Evolutionary conservation across 768 basidiomycete genomes (phyloP).

Genomic region (Suillus decipiens): DNA sequence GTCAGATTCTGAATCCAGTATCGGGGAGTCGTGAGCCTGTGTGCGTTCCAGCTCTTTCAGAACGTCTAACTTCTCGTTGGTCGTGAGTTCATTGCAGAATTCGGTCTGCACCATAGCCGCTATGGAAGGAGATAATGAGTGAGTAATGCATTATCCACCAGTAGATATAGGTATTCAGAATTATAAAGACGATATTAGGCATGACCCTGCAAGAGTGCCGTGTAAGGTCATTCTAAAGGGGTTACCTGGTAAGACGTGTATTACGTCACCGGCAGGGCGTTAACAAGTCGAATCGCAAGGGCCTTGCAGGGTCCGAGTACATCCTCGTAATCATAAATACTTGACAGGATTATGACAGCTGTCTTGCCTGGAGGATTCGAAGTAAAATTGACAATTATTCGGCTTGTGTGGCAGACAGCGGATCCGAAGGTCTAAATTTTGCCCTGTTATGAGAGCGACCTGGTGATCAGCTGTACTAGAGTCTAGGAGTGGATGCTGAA

Average conservation of each 20-base stretch:
- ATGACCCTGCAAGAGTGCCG: not conserved
- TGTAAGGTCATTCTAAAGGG: not conserved
- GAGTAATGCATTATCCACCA: not conserved
- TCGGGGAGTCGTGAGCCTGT: not conserved
- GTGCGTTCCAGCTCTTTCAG: constrained; percentile 2
- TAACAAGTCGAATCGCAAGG: not conserved
- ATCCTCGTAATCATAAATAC: not conserved
- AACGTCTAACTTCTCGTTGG: not conserved
- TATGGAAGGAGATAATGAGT: not conserved
- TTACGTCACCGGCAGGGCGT: not conserved
- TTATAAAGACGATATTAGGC: not conserved
- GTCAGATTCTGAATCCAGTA: not conserved
- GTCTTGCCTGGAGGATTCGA: too few relatives aligned
- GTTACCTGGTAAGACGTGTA: not conserved
- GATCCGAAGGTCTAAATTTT: not conserved
- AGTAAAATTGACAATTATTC: too few relatives aligned
- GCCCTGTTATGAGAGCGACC: not conserved
- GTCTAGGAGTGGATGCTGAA: too few relatives aligned
- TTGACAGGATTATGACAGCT: not conserved
- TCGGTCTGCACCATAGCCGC: not conserved
- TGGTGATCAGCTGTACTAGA: not conserved
- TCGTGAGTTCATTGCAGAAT: not conserved
- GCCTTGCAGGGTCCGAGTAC: not conserved
- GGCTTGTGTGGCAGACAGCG: too few relatives aligned
- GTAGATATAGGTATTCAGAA: not conserved